Percentiles rank a stretch among this genome's conserved stretches.
These are phyloP conservation scores for Xerocomellus intermedius DNA, from an alignment of 768 basidiomycete genomes.

Conservation along the genomic window DNA sequence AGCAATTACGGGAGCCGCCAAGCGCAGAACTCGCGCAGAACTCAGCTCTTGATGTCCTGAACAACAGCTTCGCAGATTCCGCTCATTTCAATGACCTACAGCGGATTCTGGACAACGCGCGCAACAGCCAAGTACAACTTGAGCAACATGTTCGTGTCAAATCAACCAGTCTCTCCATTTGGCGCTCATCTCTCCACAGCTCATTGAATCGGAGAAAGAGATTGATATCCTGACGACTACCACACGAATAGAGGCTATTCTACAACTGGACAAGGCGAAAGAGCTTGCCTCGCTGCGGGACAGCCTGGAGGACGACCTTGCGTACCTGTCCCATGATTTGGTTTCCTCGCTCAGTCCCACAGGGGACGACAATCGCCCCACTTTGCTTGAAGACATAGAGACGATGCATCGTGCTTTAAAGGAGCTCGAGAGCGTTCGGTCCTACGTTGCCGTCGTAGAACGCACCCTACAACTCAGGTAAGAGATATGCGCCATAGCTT, in stretches of 20 bases:
- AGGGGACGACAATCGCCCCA: conserved; percentile 49
- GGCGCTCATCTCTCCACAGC: conserved; percentile 46
- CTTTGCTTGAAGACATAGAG: conserved; percentile 81
- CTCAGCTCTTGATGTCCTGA: conserved; percentile 37
- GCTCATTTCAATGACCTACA: conserved; percentile 53
- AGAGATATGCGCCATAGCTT: conserved; percentile 14
- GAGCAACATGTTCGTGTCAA: conserved; percentile 43
- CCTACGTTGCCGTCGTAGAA: conserved; percentile 75
- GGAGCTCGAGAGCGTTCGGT: conserved; percentile 71
- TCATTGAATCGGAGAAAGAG: conserved; percentile 48
- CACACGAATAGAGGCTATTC: conserved; percentile 46
- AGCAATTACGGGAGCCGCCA: conserved; percentile 49
- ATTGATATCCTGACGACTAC: conserved; percentile 47
- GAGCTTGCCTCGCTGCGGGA: conserved; percentile 76
- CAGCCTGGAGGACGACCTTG: conserved; percentile 73
- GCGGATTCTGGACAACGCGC: conserved; percentile 41
- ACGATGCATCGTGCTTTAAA: conserved; percentile 71
- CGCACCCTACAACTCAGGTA: conserved; percentile 73
- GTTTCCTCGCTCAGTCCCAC: conserved; percentile 48
- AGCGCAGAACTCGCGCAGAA: conserved; percentile 40
- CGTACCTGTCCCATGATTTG: conserved; percentile 62
- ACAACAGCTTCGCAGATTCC: conserved; percentile 46
- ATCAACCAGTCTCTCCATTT: conserved; percentile 10
- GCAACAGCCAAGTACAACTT: conserved; percentile 40
- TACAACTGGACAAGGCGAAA: conserved; percentile 62